Conservation (phyloP, 1,284 basidiomycete species). For the Naganishia albida region DNA sequence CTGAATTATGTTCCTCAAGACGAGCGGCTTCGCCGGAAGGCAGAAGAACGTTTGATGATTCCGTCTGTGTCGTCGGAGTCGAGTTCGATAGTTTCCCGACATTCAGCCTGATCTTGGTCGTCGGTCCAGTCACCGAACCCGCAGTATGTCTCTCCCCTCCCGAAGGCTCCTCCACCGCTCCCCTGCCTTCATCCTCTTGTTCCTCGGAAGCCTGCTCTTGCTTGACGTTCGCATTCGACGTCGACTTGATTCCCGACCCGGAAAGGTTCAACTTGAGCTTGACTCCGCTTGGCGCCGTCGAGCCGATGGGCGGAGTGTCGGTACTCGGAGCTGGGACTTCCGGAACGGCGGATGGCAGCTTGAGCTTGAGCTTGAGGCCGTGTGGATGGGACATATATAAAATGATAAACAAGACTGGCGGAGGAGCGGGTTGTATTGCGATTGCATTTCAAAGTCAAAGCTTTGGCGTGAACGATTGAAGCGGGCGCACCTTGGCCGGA, state of each 20-base stretch:
- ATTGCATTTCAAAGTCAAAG: no score
- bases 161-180: neutral
- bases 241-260: neutral
- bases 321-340: neutral
- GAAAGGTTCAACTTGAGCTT: conserved; percentile 20
- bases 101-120: conserved; percentile 32
- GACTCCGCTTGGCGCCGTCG: conserved; percentile 7
- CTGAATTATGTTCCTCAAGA: no score
- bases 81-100: conserved; percentile 13
- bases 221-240: neutral
- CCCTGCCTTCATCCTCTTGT: neutral
- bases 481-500: no score
- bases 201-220: neutral
- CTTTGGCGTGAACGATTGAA: no score
- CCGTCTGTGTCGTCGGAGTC: neutral
- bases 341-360: conserved; percentile 4
- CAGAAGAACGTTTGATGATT: neutral
- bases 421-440: neutral
- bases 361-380: conserved; percentile 31
- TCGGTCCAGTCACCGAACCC: neutral
- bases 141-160: neutral
- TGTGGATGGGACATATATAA: conserved; percentile 9
- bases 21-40: neutral
- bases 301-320: neutral
- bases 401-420: neutral